Evolutionary conservation across 768 basidiomycete genomes (phyloP).

Genomic region (Termitomyces sp.): DNA sequence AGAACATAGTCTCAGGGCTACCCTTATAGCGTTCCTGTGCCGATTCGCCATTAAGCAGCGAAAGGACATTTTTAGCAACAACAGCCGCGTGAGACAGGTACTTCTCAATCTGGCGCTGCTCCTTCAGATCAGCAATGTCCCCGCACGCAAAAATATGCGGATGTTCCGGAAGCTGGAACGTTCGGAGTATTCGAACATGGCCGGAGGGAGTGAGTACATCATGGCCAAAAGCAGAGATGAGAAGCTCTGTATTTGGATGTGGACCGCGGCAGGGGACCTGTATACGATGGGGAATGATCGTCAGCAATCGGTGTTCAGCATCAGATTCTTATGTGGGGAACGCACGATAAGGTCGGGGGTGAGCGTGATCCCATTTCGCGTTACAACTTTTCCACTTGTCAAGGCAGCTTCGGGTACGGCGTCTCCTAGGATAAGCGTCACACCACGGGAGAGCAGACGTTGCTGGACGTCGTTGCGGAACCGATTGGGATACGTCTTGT

Average conservation of each 20-base stretch:
- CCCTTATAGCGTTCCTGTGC: slow-evolving; percentile 41
- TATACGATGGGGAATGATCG: not conserved
- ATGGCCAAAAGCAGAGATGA: slow-evolving; percentile 34
- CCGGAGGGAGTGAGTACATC: slow-evolving; percentile 34
- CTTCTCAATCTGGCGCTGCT: slow-evolving; percentile 58
- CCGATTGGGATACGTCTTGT: slow-evolving; percentile 48
- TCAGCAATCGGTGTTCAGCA: not conserved
- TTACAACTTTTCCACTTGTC: slow-evolving; percentile 38
- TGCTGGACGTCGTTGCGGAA: slow-evolving; percentile 46
- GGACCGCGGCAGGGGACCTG: slow-evolving; percentile 37
- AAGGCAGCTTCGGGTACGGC: slow-evolving; percentile 36
- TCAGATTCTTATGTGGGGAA: not conserved
- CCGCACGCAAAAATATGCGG: slow-evolving; percentile 61
- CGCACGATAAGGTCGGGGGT: slow-evolving; percentile 58
- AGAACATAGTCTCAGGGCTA: slow-evolving; percentile 45
- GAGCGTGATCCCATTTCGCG: slow-evolving; percentile 46
- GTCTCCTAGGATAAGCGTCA: slow-evolving; percentile 52
- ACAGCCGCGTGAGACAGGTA: slow-evolving; percentile 38
- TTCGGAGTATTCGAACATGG: slow-evolving; percentile 49
- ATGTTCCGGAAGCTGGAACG: slow-evolving; percentile 50
- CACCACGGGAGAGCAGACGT: slow-evolving; percentile 36
- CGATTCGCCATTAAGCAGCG: slow-evolving; percentile 32
- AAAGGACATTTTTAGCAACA: slow-evolving; percentile 46
- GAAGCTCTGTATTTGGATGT: slow-evolving; percentile 50
- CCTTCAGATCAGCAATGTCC: slow-evolving; percentile 59